These are phyloP conservation scores for Nectriaceae sp. DNA, from an alignment of 2,329 filamentous ascomycete species.

Conservation along the genomic window DNA sequence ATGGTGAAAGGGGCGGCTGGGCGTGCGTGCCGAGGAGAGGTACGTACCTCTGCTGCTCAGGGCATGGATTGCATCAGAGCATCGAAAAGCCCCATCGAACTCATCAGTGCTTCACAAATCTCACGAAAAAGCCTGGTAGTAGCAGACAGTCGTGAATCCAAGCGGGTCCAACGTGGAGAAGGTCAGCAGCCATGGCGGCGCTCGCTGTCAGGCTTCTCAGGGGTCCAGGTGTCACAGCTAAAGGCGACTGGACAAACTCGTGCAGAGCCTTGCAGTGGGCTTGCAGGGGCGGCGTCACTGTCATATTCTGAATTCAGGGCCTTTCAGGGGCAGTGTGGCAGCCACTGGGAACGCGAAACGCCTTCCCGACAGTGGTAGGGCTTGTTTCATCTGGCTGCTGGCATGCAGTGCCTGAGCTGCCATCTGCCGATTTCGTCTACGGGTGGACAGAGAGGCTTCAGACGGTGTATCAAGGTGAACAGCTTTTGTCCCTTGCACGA, in stretches of 20 bases:
- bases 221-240: neutral
- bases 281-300: neutral
- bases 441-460: neutral
- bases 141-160: neutral
- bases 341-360: neutral
- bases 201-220: neutral
- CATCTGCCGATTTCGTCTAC: neutral
- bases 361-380: neutral
- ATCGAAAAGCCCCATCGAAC: too few species aligned
- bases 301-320: neutral
- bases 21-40: neutral
- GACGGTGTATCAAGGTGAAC: too few species aligned
- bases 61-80: too few species aligned
- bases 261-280: neutral
- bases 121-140: too few species aligned
- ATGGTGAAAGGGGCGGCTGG: neutral
- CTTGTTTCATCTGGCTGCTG: neutral
- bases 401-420: neutral
- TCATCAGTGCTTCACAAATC: too few species aligned
- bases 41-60: neutral
- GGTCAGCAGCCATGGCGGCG: neutral
- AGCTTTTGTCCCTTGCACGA: too few species aligned
- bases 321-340: neutral
- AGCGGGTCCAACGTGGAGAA: slow-evolving; percentile 2
- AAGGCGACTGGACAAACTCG: neutral